phyloP scores from a whole-genome alignment of 768 basidiomycete species.

The Phanerodontia chrysosporium region DNA sequence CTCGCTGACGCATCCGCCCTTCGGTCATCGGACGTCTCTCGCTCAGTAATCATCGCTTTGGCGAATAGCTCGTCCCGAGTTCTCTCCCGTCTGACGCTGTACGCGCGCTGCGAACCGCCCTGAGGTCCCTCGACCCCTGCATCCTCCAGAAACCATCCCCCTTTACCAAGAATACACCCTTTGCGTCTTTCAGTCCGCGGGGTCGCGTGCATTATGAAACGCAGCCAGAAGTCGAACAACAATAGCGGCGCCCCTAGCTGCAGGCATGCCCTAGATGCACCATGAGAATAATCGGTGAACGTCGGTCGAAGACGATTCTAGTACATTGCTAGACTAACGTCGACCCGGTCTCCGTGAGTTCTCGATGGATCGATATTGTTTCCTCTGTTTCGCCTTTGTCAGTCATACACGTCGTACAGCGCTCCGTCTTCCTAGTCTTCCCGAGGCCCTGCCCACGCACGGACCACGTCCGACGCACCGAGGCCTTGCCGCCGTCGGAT shows the following conservation, averaged over 20 bases:
- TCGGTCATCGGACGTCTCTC: too few relatives aligned
- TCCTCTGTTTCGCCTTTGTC: background rate
- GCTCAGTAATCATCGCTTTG: too few relatives aligned
- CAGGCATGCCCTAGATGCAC: background rate
- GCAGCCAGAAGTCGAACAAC: too few relatives aligned
- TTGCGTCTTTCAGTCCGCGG: too few relatives aligned
- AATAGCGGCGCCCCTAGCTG: too few relatives aligned
- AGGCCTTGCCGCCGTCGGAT: background rate
- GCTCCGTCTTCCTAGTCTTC: slow-evolving; percentile 1
- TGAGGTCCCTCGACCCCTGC: background rate
- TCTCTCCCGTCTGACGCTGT: background rate
- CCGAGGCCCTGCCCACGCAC: background rate
- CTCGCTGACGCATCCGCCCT: too few relatives aligned
- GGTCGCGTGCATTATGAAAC: too few relatives aligned
- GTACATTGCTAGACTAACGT: background rate
- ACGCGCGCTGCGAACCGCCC: background rate
- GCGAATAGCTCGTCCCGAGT: too few relatives aligned
- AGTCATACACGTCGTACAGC: background rate
- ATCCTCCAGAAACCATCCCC: too few relatives aligned
- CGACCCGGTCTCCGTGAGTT: background rate
- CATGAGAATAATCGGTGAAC: background rate
- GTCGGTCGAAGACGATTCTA: background rate
- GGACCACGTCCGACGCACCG: background rate
- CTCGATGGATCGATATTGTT: background rate
- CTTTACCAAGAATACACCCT: too few relatives aligned